Percentiles rank a stretch among this genome's conserved stretches.
Conservation (phyloP, 768 basidiomycete species). For the Leccinum ochraceum region DNA sequence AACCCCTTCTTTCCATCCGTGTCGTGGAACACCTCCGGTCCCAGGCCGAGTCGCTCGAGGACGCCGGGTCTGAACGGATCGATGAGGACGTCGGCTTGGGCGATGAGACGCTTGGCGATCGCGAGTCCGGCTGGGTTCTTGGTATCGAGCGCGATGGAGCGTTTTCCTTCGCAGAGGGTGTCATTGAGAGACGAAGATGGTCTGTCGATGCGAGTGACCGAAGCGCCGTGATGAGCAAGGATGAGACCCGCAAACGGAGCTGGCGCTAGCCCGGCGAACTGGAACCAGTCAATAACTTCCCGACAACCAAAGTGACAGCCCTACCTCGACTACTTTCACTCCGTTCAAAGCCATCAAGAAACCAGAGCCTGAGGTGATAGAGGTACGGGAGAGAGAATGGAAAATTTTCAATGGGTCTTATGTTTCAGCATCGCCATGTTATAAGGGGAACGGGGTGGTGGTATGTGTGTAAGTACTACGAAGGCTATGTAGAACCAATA, state of each 20-base stretch:
- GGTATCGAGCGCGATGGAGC: conserved; percentile 69
- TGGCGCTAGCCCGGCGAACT: conserved; percentile 85
- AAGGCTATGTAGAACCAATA: not conserved
- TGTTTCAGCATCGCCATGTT: conserved; percentile 16
- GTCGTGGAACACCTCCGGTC: conserved; percentile 72
- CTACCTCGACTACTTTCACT: conserved; percentile 53
- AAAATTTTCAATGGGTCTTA: not conserved
- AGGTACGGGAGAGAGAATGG: not conserved
- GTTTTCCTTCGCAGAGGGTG: conserved; percentile 69
- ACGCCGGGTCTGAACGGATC: conserved; percentile 86
- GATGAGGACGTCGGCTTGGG: conserved; percentile 74
- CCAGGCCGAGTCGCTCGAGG: conserved; percentile 73
- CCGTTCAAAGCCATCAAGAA: conserved; percentile 48
- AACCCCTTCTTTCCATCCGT: conserved; percentile 42
- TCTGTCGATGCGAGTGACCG: conserved; percentile 73
- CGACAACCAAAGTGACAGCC: not conserved
- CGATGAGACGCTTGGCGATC: conserved; percentile 57
- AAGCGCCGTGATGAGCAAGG: conserved; percentile 78
- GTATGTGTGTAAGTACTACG: not conserved
- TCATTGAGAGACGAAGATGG: conserved; percentile 47
- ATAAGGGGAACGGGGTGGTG: not conserved
- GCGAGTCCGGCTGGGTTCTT: conserved; percentile 61
- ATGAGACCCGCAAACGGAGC: conserved; percentile 79
- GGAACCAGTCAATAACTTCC: not conserved
- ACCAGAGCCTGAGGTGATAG: not conserved